Evolutionary conservation across 2,329 filamentous ascomycete genomes (phyloP).

Genomic region (Tolypocladium tropicale): DNA sequence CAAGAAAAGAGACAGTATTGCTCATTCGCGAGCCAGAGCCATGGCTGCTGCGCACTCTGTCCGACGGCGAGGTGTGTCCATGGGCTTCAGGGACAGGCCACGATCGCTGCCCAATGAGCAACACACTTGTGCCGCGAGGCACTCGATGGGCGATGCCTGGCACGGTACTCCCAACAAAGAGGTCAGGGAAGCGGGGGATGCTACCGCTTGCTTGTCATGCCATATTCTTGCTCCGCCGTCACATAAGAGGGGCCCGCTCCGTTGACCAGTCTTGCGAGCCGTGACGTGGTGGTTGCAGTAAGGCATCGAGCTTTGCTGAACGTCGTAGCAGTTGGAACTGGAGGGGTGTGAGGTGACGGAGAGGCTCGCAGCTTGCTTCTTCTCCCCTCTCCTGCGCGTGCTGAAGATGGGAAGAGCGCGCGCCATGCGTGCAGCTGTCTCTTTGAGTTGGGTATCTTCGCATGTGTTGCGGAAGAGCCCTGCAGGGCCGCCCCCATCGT

Average conservation of each 20-base stretch:
- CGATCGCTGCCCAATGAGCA: neutral
- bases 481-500: neutral
- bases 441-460: slow-evolving; percentile 2
- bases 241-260: neutral
- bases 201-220: neutral
- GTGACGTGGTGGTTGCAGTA: slow-evolving; percentile 3
- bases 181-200: neutral
- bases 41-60: neutral
- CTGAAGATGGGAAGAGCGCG: neutral
- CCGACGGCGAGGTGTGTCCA: no score
- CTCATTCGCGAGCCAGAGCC: neutral
- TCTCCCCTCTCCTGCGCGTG: neutral
- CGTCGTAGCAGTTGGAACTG: slow-evolving; percentile 8
- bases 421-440: neutral
- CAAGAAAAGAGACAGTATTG: neutral
- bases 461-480: neutral
- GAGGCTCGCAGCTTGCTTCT: neutral
- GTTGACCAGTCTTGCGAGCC: neutral
- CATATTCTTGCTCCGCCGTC: neutral
- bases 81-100: neutral
- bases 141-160: neutral
- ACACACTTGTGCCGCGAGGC: neutral
- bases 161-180: neutral
- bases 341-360: slow-evolving; percentile 4
- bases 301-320: slow-evolving; percentile 7